Evolutionary conservation across 139 green algal genomes (phyloP), one percentile per base, ranked within the genome.

Genomic region (Chlorella sp.): DNA sequence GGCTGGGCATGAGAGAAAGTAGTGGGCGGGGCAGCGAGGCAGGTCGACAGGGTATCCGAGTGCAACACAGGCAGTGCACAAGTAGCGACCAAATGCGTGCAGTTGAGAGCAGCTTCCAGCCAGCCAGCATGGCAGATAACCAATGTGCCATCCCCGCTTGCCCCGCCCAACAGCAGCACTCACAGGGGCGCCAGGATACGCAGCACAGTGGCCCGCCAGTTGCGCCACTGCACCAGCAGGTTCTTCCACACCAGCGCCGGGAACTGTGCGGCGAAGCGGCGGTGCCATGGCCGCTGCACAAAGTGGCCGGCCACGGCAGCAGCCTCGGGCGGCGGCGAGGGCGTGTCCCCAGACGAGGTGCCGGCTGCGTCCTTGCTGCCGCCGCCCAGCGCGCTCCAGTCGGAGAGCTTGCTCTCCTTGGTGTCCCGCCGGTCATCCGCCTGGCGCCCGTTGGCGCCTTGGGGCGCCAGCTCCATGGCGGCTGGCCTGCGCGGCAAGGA

Each of bases 131-230:
- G n/a, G n/a, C n/a, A n/a, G n/a, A n/a, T n/a, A n/a, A n/a, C n/a
- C n/a, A n/a, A n/a, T n/a, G n/a, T n/a, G n/a, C n/a, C n/a, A n/a
- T n/a, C n/a, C n/a, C n/a, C n/a, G n/a, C n/a, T n/a, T n/a, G n/a
- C n/a, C n/a, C n/a, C n/a, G n/a, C n/a, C n/a, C n/a, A n/a, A n/a
- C n/a, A 28, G 44, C 74, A 18, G 47, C 7, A 7, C 75, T 82
- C 95, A 92, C 4, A 97, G 92, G 0, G 96, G 92, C 0, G 89
- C 79, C 18, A 98, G 57, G 21, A 96, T 51, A 16, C 97, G 91
- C 25, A 98, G 87, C 0, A 92, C 13, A 0, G 95, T 98, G 5
- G 96, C 80, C 0, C 89, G 84, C n/a, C 88, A 74, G 89, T 96
- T 99, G 39, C 96, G 89, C 88, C 90, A 96, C 12, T 80, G 82